Percentiles rank a stretch among this genome's conserved stretches.
Evolutionary conservation across 768 basidiomycete species (phyloP).

Genomic region (Heimioporus sp.): DNA sequence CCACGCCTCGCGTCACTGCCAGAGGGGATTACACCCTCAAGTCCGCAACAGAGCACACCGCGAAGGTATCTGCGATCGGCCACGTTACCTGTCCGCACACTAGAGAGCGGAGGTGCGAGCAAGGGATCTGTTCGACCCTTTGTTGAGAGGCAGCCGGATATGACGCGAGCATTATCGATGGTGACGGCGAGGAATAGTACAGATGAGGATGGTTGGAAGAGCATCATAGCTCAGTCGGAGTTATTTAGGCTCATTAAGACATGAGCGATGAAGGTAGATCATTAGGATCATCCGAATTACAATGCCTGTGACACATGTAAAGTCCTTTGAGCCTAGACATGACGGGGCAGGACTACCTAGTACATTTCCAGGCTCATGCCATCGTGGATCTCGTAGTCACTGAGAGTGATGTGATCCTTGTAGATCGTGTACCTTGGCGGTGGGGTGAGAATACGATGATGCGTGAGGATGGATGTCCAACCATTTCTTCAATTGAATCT

Average conservation of each 20-base stretch:
- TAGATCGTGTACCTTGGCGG: conserved; percentile 81
- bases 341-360: conserved; percentile 30
- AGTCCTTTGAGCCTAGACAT: conserved; percentile 4
- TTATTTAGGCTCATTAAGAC: too few species aligned
- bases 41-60: conserved; percentile 22
- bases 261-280: too few species aligned
- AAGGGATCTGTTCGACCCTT: conserved; percentile 23
- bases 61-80: conserved; percentile 18
- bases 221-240: conserved; percentile 19
- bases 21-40: conserved; percentile 6
- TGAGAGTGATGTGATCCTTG: conserved; percentile 93
- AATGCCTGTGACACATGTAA: conserved; percentile 9
- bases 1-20: conserved; percentile 17
- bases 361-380: conserved; percentile 96
- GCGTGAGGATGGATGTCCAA: conserved; percentile 35
- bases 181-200: conserved; percentile 5
- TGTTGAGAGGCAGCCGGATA: conserved; percentile 19
- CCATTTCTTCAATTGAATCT: conserved; percentile 98
- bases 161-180: conserved; percentile 18
- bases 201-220: conserved; percentile 2
- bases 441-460: not conserved
- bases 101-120: conserved; percentile 36
- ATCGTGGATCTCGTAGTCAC: conserved; percentile 92
- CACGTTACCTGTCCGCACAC: conserved; percentile 43
- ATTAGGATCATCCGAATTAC: conserved; percentile 1